A percentile compares a stretch with the other conserved stretches of the same genome.
Conservation (phyloP, 192 early-diverging fungal species). For the Haplosporangium gracile region DNA sequence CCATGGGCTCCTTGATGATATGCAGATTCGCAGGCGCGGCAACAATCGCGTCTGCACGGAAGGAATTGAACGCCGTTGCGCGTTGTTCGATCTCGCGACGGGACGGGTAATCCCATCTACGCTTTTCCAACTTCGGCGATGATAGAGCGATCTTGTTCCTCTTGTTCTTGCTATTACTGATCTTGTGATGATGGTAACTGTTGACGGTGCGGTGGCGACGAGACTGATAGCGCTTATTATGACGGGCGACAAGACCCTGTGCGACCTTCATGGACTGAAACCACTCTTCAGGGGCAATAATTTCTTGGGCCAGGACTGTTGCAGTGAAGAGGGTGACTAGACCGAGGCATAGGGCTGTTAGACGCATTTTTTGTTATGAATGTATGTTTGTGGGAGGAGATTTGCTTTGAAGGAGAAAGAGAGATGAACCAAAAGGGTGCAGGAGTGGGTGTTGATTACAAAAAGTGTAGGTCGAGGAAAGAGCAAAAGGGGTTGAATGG, state of each 20-base stretch:
- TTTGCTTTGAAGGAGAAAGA: background rate
- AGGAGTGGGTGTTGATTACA: too few relatives aligned
- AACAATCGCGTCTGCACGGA: slow-evolving; percentile 11
- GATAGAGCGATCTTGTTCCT: background rate
- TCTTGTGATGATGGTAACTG: background rate
- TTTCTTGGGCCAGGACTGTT: slow-evolving; percentile 28
- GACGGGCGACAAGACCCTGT: slow-evolving; percentile 21
- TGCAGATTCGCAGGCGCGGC: background rate
- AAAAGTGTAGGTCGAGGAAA: too few relatives aligned
- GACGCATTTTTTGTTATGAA: slow-evolving; percentile 1
- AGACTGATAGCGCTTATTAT: background rate
- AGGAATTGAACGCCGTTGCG: slow-evolving; percentile 18
- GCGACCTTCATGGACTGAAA: slow-evolving; percentile 33
- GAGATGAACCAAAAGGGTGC: too few relatives aligned
- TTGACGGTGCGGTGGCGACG: background rate
- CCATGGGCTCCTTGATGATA: background rate
- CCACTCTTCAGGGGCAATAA: slow-evolving; percentile 45
- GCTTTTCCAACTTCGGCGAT: background rate
- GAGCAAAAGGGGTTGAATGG: too few relatives aligned
- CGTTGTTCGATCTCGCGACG: slow-evolving; percentile 7
- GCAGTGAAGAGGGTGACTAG: background rate
- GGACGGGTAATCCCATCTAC: background rate
- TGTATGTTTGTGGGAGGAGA: background rate
- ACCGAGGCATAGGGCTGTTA: slow-evolving; percentile 5
- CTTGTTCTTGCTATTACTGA: background rate